These are phyloP conservation scores for Arthrobotrys musiformis DNA, from an alignment of 2,329 filamentous ascomycete species.

Conservation along the genomic window DNA sequence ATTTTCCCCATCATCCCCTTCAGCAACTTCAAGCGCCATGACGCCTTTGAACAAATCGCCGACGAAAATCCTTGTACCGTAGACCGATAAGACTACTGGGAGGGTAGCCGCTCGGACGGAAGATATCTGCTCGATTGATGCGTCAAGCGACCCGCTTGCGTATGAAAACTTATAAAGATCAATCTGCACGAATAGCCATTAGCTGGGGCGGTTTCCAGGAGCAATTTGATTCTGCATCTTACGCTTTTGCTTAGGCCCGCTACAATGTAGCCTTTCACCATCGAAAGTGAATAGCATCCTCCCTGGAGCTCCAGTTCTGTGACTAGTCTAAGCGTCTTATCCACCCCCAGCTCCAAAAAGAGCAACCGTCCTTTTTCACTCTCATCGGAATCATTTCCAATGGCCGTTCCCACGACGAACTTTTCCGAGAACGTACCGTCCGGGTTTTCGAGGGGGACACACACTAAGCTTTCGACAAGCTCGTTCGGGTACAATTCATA, in stretches of 20 bases:
- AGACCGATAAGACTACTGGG: slow-evolving; percentile 81
- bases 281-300: slow-evolving; percentile 80
- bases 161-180: slow-evolving; percentile 57
- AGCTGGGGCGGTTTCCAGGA: not conserved
- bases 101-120: slow-evolving; percentile 84
- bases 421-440: slow-evolving; percentile 73
- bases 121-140: slow-evolving; percentile 71
- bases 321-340: slow-evolving; percentile 78
- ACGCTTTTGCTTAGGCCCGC: slow-evolving; percentile 91
- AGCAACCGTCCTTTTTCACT: slow-evolving; percentile 80
- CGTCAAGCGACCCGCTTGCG: slow-evolving; percentile 22
- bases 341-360: slow-evolving; percentile 81
- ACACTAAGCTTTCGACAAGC: slow-evolving; percentile 84
- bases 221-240: not conserved
- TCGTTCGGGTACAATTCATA: slow-evolving; percentile 75
- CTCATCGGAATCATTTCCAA: slow-evolving; percentile 71
- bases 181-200: slow-evolving; percentile 40
- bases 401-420: slow-evolving; percentile 91
- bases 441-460: slow-evolving; percentile 75
- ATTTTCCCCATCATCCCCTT: slow-evolving; percentile 69
- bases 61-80: slow-evolving; percentile 79
- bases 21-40: slow-evolving; percentile 60
- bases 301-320: slow-evolving; percentile 77
- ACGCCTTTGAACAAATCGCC: slow-evolving; percentile 92
- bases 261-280: slow-evolving; percentile 80